Percentiles rank a stretch among this genome's conserved stretches.
phyloP scores from a whole-genome alignment of 768 basidiomycete species.

The Collybia mongolica region DNA sequence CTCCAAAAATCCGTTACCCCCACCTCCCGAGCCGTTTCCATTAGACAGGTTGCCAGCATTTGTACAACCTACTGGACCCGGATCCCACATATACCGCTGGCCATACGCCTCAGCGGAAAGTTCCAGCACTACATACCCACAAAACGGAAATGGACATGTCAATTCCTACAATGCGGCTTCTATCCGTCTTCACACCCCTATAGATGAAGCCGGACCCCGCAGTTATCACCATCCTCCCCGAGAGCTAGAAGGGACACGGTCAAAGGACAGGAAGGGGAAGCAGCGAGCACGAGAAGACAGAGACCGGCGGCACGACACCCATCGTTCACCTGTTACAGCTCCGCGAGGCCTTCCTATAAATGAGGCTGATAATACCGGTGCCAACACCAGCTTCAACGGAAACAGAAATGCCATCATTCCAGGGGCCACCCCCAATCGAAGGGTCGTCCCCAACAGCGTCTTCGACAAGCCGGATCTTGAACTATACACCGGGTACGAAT shows the following conservation, averaged over 20 bases:
- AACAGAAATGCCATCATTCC: constrained; percentile 28
- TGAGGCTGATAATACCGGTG: neutral
- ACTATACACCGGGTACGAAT: neutral
- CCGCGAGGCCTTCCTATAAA: neutral
- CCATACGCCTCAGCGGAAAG: neutral
- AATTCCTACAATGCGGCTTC: neutral
- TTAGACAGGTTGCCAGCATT: constrained; percentile 43
- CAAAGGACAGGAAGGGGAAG: constrained; percentile 1
- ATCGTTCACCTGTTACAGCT: neutral
- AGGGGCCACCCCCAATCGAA: constrained; percentile 28
- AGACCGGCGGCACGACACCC: neutral
- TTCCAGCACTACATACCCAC: neutral
- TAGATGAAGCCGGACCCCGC: neutral
- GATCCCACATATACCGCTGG: constrained; percentile 1
- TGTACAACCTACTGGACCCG: constrained; percentile 25
- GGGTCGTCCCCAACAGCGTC: constrained; percentile 21
- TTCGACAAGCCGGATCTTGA: neutral
- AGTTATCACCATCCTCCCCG: neutral
- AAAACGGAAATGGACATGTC: constrained; percentile 1
- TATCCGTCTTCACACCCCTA: neutral
- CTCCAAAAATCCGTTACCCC: constrained; percentile 49
- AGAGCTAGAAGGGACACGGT: neutral
- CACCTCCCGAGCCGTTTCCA: constrained; percentile 53
- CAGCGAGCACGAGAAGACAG: neutral
- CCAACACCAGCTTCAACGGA: constrained; percentile 1